These are phyloP conservation scores for Corymbia calophylla DNA, from an alignment of 441 rosid genomes.

Conservation along the genomic window DNA sequence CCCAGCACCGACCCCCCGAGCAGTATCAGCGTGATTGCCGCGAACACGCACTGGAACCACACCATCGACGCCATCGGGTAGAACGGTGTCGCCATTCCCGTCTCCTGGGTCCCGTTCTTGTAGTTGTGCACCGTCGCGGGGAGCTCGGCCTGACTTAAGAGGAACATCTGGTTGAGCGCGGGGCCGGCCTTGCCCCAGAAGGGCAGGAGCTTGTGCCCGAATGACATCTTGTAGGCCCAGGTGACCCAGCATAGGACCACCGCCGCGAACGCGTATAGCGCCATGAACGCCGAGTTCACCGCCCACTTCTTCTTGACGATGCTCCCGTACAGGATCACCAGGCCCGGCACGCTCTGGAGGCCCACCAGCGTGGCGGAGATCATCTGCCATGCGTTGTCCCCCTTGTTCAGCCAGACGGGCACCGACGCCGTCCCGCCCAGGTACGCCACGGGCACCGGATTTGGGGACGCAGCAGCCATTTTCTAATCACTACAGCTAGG, in stretches of 20 bases:
- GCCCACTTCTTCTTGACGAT: background rate
- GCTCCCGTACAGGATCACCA: background rate
- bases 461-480: background rate
- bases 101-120: background rate
- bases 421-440: background rate
- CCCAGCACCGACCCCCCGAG: background rate
- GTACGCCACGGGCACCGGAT: background rate
- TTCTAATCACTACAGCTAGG: background rate
- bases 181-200: background rate
- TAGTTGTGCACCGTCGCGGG: background rate
- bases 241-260: background rate
- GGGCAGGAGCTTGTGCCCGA: background rate
- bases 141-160: background rate
- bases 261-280: background rate
- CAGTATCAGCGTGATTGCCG: background rate
- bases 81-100: background rate
- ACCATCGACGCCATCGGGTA: background rate
- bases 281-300: background rate
- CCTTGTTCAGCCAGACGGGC: background rate
- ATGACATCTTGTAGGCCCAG: background rate
- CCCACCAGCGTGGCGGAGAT: background rate
- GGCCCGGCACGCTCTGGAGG: background rate
- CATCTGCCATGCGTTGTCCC: background rate
- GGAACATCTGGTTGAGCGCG: background rate
- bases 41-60: background rate